Evolutionary conservation across 148 eudicot genomes (phyloP).

Genomic region (Vaccinium macrocarpon): DNA sequence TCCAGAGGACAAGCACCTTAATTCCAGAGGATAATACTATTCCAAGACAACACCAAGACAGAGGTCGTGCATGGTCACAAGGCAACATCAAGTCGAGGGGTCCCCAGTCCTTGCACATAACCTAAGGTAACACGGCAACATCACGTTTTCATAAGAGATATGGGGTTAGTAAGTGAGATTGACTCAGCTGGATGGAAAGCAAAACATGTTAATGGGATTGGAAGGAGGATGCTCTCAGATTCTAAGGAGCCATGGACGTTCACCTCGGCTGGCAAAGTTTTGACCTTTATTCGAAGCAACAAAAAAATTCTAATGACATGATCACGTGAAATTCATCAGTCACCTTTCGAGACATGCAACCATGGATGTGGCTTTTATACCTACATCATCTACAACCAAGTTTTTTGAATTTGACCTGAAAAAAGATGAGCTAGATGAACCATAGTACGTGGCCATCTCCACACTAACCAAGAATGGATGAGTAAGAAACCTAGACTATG

Average conservation of each 20-base stretch:
- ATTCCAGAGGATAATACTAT: no score
- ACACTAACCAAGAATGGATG: background rate
- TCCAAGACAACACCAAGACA: background rate
- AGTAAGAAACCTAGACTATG: background rate
- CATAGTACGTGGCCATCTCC: background rate
- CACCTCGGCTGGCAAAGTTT: background rate
- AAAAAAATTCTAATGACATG: background rate
- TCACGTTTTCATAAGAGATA: background rate
- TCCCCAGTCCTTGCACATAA: background rate
- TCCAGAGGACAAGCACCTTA: no score
- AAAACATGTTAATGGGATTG: background rate
- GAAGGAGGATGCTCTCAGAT: constrained; percentile 1
- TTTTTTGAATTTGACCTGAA: background rate
- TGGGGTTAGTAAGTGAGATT: background rate
- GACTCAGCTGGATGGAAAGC: background rate
- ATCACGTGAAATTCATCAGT: background rate
- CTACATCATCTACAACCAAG: background rate
- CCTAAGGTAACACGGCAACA: background rate
- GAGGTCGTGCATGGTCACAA: background rate
- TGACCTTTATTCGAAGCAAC: background rate
- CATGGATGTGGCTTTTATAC: background rate
- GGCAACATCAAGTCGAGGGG: background rate
- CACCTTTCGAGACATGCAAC: background rate
- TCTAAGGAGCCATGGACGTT: background rate
- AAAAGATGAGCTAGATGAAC: background rate